These are phyloP conservation scores for Rosa lucieae DNA, from an alignment of 306 rosid species.

Conservation along the genomic window DNA sequence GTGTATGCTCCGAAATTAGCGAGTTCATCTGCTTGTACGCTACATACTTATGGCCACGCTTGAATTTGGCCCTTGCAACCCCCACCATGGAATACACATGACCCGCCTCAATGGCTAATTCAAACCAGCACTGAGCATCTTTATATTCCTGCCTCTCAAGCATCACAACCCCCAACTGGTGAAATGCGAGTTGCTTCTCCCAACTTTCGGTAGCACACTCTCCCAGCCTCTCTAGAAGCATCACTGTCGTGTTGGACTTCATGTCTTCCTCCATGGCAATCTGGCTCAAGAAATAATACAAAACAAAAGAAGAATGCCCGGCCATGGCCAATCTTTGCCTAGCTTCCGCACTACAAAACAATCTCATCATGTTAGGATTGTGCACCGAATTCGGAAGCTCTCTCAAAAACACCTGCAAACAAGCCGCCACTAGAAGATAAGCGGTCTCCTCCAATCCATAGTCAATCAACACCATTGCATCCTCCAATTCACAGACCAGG, in stretches of 20 bases:
- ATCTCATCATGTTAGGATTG: conserved; percentile 41
- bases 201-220: conserved; percentile 69
- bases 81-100: conserved; percentile 76
- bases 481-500: conserved; percentile 61
- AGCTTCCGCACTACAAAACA: conserved; percentile 70
- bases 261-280: conserved; percentile 85
- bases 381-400: conserved; percentile 71
- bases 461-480: conserved; percentile 58
- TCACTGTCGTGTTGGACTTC: conserved; percentile 75
- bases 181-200: conserved; percentile 79
- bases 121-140: conserved; percentile 73
- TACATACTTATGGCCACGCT: conserved; percentile 71
- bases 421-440: conserved; percentile 72
- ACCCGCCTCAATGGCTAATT: conserved; percentile 67
- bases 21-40: conserved; percentile 79
- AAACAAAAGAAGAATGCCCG: conserved; percentile 66
- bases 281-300: conserved; percentile 76
- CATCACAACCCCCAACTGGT: conserved; percentile 80
- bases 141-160: conserved; percentile 77
- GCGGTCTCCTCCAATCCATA: conserved; percentile 80
- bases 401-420: conserved; percentile 81
- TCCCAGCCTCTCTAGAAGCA: conserved; percentile 78
- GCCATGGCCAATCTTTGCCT: conserved; percentile 56
- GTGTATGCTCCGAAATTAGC: conserved; percentile 57
- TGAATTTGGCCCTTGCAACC: conserved; percentile 75